These are phyloP conservation scores for Pleurozium schreberi DNA, from an alignment of 225 moss, liverwort and hornwort species.

Conservation along the genomic window DNA sequence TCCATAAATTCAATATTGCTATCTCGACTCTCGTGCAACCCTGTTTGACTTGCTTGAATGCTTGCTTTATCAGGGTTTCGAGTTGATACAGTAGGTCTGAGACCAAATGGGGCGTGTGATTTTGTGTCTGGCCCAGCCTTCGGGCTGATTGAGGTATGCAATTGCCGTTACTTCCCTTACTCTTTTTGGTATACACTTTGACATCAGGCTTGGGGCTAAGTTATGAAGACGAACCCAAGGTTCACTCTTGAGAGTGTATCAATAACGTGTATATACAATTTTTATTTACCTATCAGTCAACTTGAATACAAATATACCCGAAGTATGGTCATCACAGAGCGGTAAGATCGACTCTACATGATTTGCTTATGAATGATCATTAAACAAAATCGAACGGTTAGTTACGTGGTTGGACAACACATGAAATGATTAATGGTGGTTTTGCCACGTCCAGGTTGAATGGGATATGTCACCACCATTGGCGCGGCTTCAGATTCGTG, in stretches of 20 bases:
- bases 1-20: neutral
- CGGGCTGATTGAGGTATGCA: conserved; percentile 75
- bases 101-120: conserved; percentile 64
- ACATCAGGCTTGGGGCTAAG: neutral
- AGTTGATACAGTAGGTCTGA: conserved; percentile 60
- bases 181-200: neutral
- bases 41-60: neutral
- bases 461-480: conserved; percentile 54
- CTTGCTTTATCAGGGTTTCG: conserved; percentile 47
- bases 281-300: neutral
- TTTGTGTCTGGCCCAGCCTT: conserved; percentile 87
- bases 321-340: neutral
- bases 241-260: neutral
- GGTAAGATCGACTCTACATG: neutral
- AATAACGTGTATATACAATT: neutral
- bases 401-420: neutral
- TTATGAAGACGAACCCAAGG: neutral
- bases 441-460: conserved; percentile 42
- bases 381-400: neutral
- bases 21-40: neutral
- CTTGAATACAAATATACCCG: neutral
- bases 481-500: conserved; percentile 68
- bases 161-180: neutral
- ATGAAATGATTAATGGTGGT: neutral
- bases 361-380: neutral